Conservation (phyloP, 352 stramenopile species). For the Hyaloperonospora arabidopsidis region DNA sequence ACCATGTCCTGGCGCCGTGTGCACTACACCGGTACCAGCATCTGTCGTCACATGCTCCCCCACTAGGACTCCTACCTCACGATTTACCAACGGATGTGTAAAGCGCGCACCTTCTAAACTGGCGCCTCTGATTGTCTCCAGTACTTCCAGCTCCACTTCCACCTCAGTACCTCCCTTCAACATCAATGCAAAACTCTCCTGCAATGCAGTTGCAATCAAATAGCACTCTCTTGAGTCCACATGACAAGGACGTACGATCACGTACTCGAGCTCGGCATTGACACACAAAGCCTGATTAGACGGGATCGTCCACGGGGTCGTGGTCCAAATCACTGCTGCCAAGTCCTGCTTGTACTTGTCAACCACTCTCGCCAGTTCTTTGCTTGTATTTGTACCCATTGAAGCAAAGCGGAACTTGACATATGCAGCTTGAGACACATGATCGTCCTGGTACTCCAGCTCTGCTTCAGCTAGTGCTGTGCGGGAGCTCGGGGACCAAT, state of each 20-base stretch:
- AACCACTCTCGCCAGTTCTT: constrained; percentile 20
- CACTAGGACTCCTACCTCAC: constrained; percentile 80
- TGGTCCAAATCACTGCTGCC: constrained; percentile 93
- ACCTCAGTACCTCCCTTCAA: constrained; percentile 11
- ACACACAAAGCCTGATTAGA: constrained; percentile 96
- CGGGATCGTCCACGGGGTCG: constrained; percentile 98
- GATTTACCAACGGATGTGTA: constrained; percentile 83
- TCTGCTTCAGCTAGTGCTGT: constrained; percentile 98
- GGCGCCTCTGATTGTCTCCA: constrained; percentile 57
- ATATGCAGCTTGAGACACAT: constrained; percentile 95
- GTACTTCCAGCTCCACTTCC: constrained; percentile 32
- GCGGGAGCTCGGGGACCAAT: constrained; percentile 95
- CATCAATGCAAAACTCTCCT: constrained; percentile 36
- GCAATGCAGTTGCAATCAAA: constrained; percentile 53
- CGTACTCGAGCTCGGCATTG: constrained; percentile 91
- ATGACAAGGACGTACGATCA: constrained; percentile 57
- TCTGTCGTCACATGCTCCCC: constrained; percentile 97
- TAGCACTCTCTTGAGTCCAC: constrained; percentile 34
- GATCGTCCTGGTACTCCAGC: constrained; percentile 96
- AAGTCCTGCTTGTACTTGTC: constrained; percentile 39
- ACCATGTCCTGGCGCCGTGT: constrained; percentile 96
- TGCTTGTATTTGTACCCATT: constrained; percentile 19
- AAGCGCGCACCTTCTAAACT: constrained; percentile 63
- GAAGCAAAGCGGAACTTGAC: constrained; percentile 73
- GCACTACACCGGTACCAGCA: constrained; percentile 96